Conservation (phyloP, 2,329 filamentous ascomycete genomes). For the Monilinia fructicola region DNA sequence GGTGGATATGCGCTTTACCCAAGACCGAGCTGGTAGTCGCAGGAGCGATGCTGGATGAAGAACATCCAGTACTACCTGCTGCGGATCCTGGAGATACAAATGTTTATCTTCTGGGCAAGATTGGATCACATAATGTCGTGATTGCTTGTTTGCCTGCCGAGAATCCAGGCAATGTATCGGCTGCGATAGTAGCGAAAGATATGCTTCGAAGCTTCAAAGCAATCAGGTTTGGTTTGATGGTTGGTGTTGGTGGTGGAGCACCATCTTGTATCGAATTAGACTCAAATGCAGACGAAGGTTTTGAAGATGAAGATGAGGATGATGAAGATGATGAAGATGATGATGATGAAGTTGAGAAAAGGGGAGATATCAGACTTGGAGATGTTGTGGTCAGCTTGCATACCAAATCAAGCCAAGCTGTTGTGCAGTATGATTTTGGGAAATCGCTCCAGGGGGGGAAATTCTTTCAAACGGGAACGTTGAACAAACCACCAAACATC, state of each 20-base stretch:
- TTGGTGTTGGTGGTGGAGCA: constrained; percentile 44
- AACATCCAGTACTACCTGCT: constrained; percentile 28
- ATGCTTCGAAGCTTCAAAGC: constrained; percentile 38
- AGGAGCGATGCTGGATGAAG: constrained; percentile 28
- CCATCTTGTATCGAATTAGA: constrained; percentile 28
- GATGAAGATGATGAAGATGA: constrained; percentile 6
- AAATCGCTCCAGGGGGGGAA: constrained; percentile 22
- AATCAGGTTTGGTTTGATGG: constrained; percentile 45
- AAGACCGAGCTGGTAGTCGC: constrained; percentile 28
- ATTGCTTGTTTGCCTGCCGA: constrained; percentile 31
- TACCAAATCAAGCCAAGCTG: constrained; percentile 24
- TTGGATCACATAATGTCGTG: constrained; percentile 30
- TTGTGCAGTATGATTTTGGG: constrained; percentile 38
- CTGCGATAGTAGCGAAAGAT: constrained; percentile 38
- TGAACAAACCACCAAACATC: constrained; percentile 15
- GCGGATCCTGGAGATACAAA: constrained; percentile 24
- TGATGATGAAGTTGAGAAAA: constrained; percentile 21
- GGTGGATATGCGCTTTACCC: constrained; percentile 33
- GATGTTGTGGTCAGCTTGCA: constrained; percentile 28
- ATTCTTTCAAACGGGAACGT: constrained; percentile 4
- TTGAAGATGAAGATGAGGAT: constrained; percentile 13
- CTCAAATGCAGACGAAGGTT: constrained; percentile 17
- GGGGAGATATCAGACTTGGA: constrained; percentile 27
- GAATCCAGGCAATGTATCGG: constrained; percentile 38
- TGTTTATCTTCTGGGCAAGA: constrained; percentile 28